Base-by-base conservation (phyloP, 1,284 basidiomycete species). In the Cutaneotrichosporon dermatis region DNA sequence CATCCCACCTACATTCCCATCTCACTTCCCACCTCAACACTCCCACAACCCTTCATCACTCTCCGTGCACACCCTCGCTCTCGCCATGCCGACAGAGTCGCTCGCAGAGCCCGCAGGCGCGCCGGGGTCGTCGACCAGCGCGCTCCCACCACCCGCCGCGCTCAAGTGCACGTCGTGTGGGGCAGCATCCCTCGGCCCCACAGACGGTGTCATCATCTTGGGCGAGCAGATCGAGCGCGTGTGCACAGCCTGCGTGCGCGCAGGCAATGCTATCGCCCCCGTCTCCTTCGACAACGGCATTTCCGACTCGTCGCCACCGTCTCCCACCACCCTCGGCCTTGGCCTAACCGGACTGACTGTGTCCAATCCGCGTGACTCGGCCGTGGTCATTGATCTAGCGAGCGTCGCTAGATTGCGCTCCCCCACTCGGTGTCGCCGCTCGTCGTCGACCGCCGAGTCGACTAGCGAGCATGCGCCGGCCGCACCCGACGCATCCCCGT, bases 91-190 rank as follows among this genome's bases (percentile, higher is more conserved):
- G 13, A 65, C 73, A 11, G 73, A 75, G 64, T 72, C 72, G 33
- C 56, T 59, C n/a, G 55, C 68, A 37, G 57, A 61, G 34, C 58
- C 65, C 12, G 49, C 60, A 46, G 49, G 11, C 8, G 45, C 15
- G 44, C 51, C 50, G 37, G 50, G 25, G 25, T 25, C 41, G 10
- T 34, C 42, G 41, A 51, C 33, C 40, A 55, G 49, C 39, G 36
- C 48, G 13, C 59, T 57, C 45, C 66, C 51, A 48, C 66, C 55
- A 10, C 60, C 62, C 9, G 63, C 58, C 4, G 43, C 55, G 10
- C 65, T 72, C 63, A 76, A 76, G 64, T 76, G 75, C 58, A 60
- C 70, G 1, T 46, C 70, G 25, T 76, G 75, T 61, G 75, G 75
- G 11, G 57, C 63, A 2, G 69, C 50, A 36, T 66, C 48, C 4